phyloP scores from a whole-genome alignment of 177 flowering plant species.

The Vitis hybrid region DNA sequence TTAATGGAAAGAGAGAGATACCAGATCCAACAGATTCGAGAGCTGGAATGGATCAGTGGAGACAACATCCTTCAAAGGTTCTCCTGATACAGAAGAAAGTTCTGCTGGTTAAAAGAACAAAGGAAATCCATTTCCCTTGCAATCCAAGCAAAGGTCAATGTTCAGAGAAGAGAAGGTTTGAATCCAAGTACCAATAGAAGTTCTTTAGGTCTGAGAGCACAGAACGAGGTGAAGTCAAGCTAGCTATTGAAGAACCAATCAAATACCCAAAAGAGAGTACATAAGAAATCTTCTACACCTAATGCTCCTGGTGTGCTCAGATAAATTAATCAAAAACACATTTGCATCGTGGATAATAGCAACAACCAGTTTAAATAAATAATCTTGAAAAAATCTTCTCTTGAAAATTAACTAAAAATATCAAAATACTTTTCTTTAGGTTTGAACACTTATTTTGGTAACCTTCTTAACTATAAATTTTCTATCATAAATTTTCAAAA shows the following conservation, averaged over 20 bases:
- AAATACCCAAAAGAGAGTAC: slow-evolving; percentile 35
- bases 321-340: slow-evolving; percentile 86
- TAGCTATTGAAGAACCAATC: slow-evolving; percentile 36
- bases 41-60: slow-evolving; percentile 64
- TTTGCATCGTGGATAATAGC: slow-evolving; percentile 7
- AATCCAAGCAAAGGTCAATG: slow-evolving; percentile 84
- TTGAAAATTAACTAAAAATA: no score
- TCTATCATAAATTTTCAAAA: no score
- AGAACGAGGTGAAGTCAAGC: slow-evolving; percentile 32
- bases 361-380: no score
- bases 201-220: slow-evolving; percentile 32
- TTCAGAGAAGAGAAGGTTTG: slow-evolving; percentile 70
- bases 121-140: slow-evolving; percentile 73
- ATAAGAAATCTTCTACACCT: slow-evolving; percentile 37
- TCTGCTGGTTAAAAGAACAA: slow-evolving; percentile 29
- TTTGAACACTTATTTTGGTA: no score
- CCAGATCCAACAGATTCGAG: slow-evolving; percentile 14
- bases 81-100: slow-evolving; percentile 36
- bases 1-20: no score
- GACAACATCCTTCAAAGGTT: slow-evolving; percentile 24
- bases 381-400: no score
- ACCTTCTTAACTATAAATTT: no score
- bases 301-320: slow-evolving; percentile 49
- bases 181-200: slow-evolving; percentile 25
- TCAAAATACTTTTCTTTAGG: no score